Evolutionary conservation across 2,329 filamentous ascomycete genomes (phyloP), one percentile per base, ranked within the genome.

Genomic region (Ascosphaera aggregata): DNA sequence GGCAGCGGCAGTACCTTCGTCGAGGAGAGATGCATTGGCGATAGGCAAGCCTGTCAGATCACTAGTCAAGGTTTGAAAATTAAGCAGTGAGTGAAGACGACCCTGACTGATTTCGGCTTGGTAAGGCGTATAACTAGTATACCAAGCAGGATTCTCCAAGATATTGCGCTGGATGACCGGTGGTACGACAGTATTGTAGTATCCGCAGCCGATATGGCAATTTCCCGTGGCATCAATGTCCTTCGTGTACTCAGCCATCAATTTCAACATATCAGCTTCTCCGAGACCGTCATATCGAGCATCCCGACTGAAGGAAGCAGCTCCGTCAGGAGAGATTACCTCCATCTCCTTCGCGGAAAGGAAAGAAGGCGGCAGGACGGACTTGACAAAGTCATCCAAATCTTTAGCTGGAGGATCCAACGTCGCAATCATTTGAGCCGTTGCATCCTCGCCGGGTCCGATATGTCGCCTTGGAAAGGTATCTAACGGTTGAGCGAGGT

Each of bases 61-160:
- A 2, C 76, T 74, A 7, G 92, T 77, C 63, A 95, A 67, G 15
- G 86, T 95, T 64, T 95, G 86, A 63, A 84, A 95, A 65, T 95
- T 95, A 45, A 95, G 65, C 40, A 95, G 64, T 4, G 82, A 92
- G 65, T 94, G 82, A 44, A 95, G 61, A 40, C 86, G 75, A 27
- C 86, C 86, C 61, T 95, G 86, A 55, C 84, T 93, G 63, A 95
- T 93, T 61, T 95, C 86, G 2, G 86, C 79, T 62, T 95, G 86
- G 59, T 94, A 95, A 13, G 86, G 86, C 0, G 86, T 94, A 58
- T 95, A 94, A 61, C 84, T 93, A 32, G 86, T 95, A 57, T 95
- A 95, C 86, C 86, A 95, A 8, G 76, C 84, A 3, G 86, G 86
- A 55, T 79, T 86, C 65, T 95, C 84, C 42, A 95, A 63, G 3